A percentile compares a stretch with the other conserved stretches of the same genome.
Conservation (phyloP, 768 basidiomycete genomes). For the Cantharellus cinnabarinus region DNA sequence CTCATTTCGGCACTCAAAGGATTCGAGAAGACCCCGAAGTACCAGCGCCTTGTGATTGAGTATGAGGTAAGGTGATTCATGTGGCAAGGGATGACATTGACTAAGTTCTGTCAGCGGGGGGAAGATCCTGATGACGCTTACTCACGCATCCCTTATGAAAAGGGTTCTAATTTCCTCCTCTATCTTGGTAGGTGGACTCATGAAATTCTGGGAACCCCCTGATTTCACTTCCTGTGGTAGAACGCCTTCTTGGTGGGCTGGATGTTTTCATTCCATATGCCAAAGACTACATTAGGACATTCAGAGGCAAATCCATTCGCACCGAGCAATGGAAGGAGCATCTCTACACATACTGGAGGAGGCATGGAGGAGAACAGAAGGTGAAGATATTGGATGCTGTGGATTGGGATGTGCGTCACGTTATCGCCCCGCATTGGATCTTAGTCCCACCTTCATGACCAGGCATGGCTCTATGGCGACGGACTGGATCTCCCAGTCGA, state of each 20-base stretch:
- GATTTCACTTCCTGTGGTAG: slow-evolving; percentile 16
- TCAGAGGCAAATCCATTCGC: slow-evolving; percentile 55
- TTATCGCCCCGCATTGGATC: background rate
- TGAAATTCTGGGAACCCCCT: background rate
- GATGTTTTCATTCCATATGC: slow-evolving; percentile 73
- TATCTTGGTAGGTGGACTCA: slow-evolving; percentile 38
- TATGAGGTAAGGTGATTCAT: slow-evolving; percentile 24
- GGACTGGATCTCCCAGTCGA: slow-evolving; percentile 52
- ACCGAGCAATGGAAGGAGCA: slow-evolving; percentile 71
- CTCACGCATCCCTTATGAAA: slow-evolving; percentile 55
- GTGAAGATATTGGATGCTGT: slow-evolving; percentile 44
- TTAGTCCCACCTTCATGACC: background rate
- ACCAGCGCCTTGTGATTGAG: slow-evolving; percentile 59
- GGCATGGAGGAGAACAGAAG: slow-evolving; percentile 37
- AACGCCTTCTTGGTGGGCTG: slow-evolving; percentile 57
- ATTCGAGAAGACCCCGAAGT: slow-evolving; percentile 42
- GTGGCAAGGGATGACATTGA: slow-evolving; percentile 14
- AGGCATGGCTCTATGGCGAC: slow-evolving; percentile 74
- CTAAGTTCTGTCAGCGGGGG: background rate
- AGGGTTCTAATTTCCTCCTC: slow-evolving; percentile 76
- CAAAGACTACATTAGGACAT: slow-evolving; percentile 61
- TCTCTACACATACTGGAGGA: slow-evolving; percentile 46
- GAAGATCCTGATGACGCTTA: background rate
- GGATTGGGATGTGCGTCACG: slow-evolving; percentile 49
- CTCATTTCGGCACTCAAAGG: slow-evolving; percentile 49